Evolutionary conservation across 441 rosid species (phyloP), one percentile per base, ranked within the genome.

Genomic region (Pelargonium australe): DNA sequence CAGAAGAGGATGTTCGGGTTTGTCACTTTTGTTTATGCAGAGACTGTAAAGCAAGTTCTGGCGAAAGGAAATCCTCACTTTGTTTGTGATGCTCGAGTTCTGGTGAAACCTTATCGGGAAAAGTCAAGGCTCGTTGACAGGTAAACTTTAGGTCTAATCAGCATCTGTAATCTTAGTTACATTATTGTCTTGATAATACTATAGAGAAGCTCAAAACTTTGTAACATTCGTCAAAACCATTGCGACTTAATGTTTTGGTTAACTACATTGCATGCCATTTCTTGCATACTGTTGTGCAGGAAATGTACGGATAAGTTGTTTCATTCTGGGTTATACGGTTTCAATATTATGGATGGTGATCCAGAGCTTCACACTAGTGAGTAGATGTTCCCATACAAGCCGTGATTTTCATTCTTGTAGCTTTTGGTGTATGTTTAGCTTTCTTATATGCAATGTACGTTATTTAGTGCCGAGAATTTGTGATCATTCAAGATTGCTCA

Each of bases 51-150:
- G 70, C 82, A 68, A 74, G 84, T 95, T 75, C 77, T 91, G 72
- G 84, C 86, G 4, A 88, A 91, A 78, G 94, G 94, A 57, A 91
- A 90, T 76, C 96, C 97, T 57, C 99, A 95, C 85, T 89, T 84
- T 53, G 89, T 95, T 0, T 87, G 99, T 5, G 92, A 86, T 14
- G 89, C 95, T 64, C 97, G 96, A 31, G 96, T 94, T 67, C 84
- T 94, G n/a, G 99, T 94, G 78, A 94, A 91, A 77, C 99, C 96
- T 31, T 94, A 94, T 73, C 78, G 90, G 76, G 99, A 94, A 73
- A 49, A 49, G 57, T 86, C 96, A 5, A 91, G 85, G 75, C 80
- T 87, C 23, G 63, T 84, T 72, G 89, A 81, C 77, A 87, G 87
- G 89, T 85, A 75, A 49, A 49, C 1, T 13, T 12, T 13, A 12